Percentiles rank a stretch among this genome's conserved stretches.
These are phyloP conservation scores for Fusarium musae DNA, from an alignment of 2,329 filamentous ascomycete genomes.

Conservation along the genomic window DNA sequence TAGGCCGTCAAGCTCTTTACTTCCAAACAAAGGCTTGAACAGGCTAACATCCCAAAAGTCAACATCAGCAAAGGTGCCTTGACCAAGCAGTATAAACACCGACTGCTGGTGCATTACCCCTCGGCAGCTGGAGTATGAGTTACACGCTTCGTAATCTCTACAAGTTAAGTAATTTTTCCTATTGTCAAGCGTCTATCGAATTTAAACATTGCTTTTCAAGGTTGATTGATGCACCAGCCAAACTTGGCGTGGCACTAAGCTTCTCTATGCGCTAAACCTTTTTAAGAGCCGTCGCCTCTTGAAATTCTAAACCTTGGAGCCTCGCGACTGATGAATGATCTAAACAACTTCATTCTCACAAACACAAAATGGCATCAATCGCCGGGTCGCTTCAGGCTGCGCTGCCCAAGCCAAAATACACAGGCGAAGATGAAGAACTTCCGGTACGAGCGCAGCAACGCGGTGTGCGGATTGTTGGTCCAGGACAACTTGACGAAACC, in stretches of 20 bases:
- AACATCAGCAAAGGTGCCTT: not conserved
- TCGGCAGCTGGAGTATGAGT: not conserved
- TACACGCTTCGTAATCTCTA: not conserved
- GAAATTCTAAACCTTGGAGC: constrained; percentile 47
- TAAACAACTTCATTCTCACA: constrained; percentile 38
- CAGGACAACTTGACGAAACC: constrained; percentile 82
- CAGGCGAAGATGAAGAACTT: constrained; percentile 86
- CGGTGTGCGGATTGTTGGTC: constrained; percentile 84
- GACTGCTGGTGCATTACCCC: not conserved
- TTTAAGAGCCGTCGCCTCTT: constrained; percentile 45
- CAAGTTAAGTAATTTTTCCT: not conserved
- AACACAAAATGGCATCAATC: constrained; percentile 69
- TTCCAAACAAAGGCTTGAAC: not conserved
- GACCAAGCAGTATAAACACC: not conserved
- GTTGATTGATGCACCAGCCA: not conserved
- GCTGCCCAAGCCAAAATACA: constrained; percentile 90
- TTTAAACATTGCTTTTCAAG: not conserved
- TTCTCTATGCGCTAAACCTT: constrained; percentile 44
- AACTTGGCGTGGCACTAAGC: constrained; percentile 9
- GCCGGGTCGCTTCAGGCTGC: constrained; percentile 79
- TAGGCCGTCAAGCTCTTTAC: not conserved
- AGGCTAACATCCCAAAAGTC: not conserved
- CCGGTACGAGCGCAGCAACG: constrained; percentile 77
- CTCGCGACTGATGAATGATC: constrained; percentile 33
- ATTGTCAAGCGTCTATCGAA: not conserved